Evolutionary conservation across 2,329 filamentous ascomycete species (phyloP).

Genomic region (Lecanicillium sp.): DNA sequence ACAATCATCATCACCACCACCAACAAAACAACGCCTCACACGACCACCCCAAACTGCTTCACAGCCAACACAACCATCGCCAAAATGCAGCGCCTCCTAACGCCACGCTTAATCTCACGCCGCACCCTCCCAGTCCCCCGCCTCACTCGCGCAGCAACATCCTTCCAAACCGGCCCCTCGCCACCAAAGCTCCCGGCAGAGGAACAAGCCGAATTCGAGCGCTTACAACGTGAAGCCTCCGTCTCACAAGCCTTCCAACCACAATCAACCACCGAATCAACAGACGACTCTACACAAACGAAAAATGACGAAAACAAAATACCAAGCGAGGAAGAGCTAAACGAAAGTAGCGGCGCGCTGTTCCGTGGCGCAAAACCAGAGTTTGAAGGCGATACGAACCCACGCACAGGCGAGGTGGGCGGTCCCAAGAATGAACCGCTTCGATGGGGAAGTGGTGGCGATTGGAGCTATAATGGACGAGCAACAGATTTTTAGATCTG

Average conservation of each 20-base stretch:
- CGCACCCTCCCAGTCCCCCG: conserved; percentile 8
- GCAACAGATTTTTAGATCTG: conserved; percentile 72
- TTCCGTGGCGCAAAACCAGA: conserved; percentile 75
- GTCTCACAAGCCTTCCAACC: conserved; percentile 33
- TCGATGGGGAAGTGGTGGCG: conserved; percentile 67
- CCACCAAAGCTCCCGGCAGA: conserved; percentile 82
- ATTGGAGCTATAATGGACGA: conserved; percentile 91
- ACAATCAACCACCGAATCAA: conserved; percentile 8
- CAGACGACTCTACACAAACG: too few relatives aligned
- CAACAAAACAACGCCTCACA: background rate
- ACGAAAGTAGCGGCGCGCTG: conserved; percentile 57
- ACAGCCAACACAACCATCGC: conserved; percentile 3
- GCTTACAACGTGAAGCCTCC: conserved; percentile 60
- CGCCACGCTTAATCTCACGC: conserved; percentile 10
- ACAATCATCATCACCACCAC: background rate
- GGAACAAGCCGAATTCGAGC: conserved; percentile 85
- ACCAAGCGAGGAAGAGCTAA: conserved; percentile 38
- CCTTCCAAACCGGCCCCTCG: conserved; percentile 50
- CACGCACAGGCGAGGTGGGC: conserved; percentile 88
- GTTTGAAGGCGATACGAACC: conserved; percentile 87
- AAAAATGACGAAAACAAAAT: conserved; percentile 16
- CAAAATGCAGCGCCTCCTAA: conserved; percentile 12
- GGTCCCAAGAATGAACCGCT: conserved; percentile 96
- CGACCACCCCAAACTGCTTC: background rate
- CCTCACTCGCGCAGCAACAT: conserved; percentile 26